Percentiles rank a stretch among this genome's conserved stretches.
Conservation (phyloP, 1,284 basidiomycete genomes). For the Apiotrichum gamsii region DNA sequence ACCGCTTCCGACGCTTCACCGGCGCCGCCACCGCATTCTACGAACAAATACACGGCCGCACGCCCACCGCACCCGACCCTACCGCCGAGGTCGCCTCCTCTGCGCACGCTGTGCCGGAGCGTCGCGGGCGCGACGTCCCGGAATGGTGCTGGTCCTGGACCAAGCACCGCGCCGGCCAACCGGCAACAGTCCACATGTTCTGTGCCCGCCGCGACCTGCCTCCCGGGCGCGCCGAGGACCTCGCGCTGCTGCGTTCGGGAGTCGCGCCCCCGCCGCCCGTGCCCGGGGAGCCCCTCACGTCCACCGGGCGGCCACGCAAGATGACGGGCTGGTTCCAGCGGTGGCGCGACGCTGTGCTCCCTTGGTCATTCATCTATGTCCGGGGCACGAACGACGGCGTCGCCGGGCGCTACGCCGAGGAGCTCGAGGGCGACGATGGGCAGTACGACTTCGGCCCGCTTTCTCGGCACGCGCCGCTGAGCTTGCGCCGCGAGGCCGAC, state of each 20-base stretch:
- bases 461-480: slow-evolving; percentile 18
- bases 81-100: neutral
- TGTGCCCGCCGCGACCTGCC: slow-evolving; percentile 30
- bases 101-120: no score
- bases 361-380: slow-evolving; percentile 38
- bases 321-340: slow-evolving; percentile 23
- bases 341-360: slow-evolving; percentile 20
- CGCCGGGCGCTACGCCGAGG: slow-evolving; percentile 44
- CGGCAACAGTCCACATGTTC: slow-evolving; percentile 37
- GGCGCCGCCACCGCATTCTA: no score
- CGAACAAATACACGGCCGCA: neutral
- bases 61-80: no score
- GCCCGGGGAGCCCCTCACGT: neutral
- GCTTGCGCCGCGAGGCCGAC: slow-evolving; percentile 11
- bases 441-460: slow-evolving; percentile 35
- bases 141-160: slow-evolving; percentile 42
- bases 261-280: neutral
- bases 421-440: slow-evolving; percentile 41
- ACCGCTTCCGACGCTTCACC: no score
- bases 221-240: slow-evolving; percentile 8
- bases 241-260: slow-evolving; percentile 26
- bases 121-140: slow-evolving; percentile 11
- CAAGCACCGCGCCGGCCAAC: slow-evolving; percentile 26
- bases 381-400: slow-evolving; percentile 39
- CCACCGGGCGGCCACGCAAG: neutral